Evolutionary conservation across 768 basidiomycete species (phyloP).

Genomic region (Phlegmacium glaucopus): DNA sequence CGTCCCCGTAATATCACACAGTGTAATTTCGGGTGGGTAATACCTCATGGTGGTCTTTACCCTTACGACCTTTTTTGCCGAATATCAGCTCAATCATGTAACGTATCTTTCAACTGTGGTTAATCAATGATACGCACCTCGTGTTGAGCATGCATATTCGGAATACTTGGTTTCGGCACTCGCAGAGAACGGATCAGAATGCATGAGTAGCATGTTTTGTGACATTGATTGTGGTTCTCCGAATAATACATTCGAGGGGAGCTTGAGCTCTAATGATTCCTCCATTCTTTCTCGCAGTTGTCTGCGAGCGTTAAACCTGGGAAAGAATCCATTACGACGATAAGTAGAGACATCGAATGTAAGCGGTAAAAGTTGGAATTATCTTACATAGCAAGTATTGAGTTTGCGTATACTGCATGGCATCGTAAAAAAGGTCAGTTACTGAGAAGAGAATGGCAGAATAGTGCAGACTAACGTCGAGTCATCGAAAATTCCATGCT

Average conservation of each 20-base stretch:
- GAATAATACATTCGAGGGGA: constrained; percentile 15
- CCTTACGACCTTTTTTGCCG: too few species aligned
- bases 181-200: constrained; percentile 12
- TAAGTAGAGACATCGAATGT: not conserved
- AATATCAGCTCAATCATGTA: too few species aligned
- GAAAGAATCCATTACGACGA: not conserved
- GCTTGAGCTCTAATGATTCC: constrained; percentile 15
- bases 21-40: too few species aligned
- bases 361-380: not conserved
- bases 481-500: constrained; percentile 29
- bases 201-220: constrained; percentile 8
- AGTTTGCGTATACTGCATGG: constrained; percentile 21
- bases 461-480: constrained; percentile 18
- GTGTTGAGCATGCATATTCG: constrained; percentile 3
- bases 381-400: constrained; percentile 18
- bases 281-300: constrained; percentile 18
- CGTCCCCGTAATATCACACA: too few species aligned
- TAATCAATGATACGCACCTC: not conserved
- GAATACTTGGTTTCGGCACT: constrained; percentile 11
- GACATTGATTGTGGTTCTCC: constrained; percentile 12
- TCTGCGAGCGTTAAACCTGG: constrained; percentile 22
- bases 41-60: too few species aligned
- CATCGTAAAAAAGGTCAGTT: constrained; percentile 4
- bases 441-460: not conserved
- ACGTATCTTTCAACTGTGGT: too few species aligned